phyloP scores from a whole-genome alignment of 176 grass and related monocot species.

The Bromus sterilis region DNA sequence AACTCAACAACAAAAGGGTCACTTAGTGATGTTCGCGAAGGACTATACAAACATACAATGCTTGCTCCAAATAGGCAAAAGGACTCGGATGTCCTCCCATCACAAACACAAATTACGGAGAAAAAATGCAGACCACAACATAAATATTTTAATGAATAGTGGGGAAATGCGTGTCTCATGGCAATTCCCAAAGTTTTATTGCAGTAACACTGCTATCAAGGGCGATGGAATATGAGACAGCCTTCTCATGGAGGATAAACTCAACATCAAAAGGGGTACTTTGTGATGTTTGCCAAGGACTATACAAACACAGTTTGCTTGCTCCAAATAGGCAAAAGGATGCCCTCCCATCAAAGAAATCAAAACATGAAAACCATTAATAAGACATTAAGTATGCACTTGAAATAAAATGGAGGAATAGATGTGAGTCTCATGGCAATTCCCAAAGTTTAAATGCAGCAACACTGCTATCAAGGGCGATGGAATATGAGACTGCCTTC shows the following conservation, averaged over 20 bases:
- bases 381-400: no score
- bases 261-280: conserved; percentile 36
- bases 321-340: conserved; percentile 38
- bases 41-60: no score
- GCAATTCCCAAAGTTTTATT: conserved; percentile 52
- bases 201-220: conserved; percentile 37
- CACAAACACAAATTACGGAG: no score
- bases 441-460: background rate
- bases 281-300: conserved; percentile 51
- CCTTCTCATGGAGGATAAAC: conserved; percentile 36
- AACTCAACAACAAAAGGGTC: no score
- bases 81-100: no score
- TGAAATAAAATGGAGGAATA: no score
- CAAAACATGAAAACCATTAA: background rate
- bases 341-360: conserved; percentile 13
- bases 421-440: background rate
- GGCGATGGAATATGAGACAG: conserved; percentile 73
- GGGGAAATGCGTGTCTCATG: no score
- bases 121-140: no score
- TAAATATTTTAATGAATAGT: no score
- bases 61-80: no score
- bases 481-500: background rate
- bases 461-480: background rate
- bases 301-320: conserved; percentile 45
- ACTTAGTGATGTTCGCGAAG: no score